Evolutionary conservation across 768 basidiomycete genomes (phyloP).

Genomic region (Lactarius indigo): DNA sequence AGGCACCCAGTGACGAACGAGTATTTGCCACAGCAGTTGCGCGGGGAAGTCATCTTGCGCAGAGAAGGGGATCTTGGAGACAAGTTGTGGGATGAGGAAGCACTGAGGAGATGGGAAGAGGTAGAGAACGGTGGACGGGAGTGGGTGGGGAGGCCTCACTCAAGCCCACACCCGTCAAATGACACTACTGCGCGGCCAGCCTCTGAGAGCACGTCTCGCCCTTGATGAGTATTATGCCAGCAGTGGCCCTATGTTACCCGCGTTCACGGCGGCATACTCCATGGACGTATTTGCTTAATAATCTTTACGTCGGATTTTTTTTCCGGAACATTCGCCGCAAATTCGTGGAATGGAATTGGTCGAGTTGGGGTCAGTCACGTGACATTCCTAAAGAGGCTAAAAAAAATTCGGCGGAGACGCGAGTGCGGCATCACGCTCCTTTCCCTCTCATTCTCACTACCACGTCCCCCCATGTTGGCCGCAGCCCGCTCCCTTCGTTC

Average conservation of each 20-base stretch:
- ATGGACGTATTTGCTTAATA: not conserved
- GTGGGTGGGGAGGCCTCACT: constrained; percentile 35
- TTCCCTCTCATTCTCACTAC: constrained; percentile 33
- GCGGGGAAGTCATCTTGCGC: constrained; percentile 37
- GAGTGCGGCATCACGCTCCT: constrained; percentile 3
- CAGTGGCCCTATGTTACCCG: too few relatives aligned
- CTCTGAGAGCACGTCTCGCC: too few relatives aligned
- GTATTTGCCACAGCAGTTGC: constrained; percentile 46
- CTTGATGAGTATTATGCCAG: too few relatives aligned
- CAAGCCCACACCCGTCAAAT: not conserved
- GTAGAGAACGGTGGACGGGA: constrained; percentile 37
- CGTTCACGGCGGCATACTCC: too few relatives aligned
- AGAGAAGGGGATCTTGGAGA: constrained; percentile 37
- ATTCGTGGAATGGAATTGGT: not conserved
- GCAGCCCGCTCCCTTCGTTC: constrained; percentile 61
- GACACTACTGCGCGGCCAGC: not conserved
- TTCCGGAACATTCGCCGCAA: not conserved
- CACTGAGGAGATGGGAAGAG: constrained; percentile 44
- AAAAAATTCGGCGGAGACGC: constrained; percentile 21
- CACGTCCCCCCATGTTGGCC: constrained; percentile 61
- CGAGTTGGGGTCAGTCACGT: not conserved
- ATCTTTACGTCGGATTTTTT: not conserved
- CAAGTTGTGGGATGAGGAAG: constrained; percentile 49
- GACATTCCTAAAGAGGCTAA: not conserved
- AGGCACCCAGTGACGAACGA: constrained; percentile 53